These are phyloP conservation scores for Pholiota conissans DNA, from an alignment of 768 basidiomycete species.

Conservation along the genomic window DNA sequence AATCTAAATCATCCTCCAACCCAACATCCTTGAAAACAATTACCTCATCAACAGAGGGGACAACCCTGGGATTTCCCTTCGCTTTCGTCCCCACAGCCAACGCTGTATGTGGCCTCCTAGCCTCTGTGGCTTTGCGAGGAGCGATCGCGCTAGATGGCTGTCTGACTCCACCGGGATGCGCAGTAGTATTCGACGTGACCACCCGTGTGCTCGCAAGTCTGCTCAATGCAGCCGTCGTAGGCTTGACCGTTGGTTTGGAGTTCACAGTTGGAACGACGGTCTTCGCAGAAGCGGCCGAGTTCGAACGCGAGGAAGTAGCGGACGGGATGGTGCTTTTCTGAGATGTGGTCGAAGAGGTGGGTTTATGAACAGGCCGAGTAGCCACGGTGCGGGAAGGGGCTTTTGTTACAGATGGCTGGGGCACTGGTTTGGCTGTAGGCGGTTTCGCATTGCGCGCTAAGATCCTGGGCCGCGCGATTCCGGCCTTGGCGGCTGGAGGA, in stretches of 20 bases:
- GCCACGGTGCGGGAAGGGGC: background rate
- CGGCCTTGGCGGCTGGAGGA: background rate
- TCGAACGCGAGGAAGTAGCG: background rate
- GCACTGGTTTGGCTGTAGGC: background rate
- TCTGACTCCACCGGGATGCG: background rate
- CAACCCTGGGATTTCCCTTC: background rate
- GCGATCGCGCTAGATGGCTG: background rate
- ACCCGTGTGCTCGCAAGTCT: background rate
- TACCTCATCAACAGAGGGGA: background rate
- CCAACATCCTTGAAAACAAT: background rate
- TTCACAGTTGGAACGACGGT: background rate
- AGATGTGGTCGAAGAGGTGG: background rate
- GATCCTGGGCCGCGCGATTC: background rate
- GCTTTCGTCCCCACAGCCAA: background rate
- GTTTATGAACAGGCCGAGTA: background rate
- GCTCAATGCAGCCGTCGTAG: background rate
- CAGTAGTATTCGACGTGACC: background rate
- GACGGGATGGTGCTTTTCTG: background rate
- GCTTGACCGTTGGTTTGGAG: background rate
- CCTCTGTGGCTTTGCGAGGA: background rate
- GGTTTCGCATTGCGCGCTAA: background rate
- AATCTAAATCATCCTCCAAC: slow-evolving; percentile 6
- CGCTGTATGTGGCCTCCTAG: slow-evolving; percentile 14
- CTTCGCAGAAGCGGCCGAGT: background rate
- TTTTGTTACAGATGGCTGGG: background rate